phyloP scores from a whole-genome alignment of 2,329 filamentous ascomycete species.

The Anthostomella pinea region DNA sequence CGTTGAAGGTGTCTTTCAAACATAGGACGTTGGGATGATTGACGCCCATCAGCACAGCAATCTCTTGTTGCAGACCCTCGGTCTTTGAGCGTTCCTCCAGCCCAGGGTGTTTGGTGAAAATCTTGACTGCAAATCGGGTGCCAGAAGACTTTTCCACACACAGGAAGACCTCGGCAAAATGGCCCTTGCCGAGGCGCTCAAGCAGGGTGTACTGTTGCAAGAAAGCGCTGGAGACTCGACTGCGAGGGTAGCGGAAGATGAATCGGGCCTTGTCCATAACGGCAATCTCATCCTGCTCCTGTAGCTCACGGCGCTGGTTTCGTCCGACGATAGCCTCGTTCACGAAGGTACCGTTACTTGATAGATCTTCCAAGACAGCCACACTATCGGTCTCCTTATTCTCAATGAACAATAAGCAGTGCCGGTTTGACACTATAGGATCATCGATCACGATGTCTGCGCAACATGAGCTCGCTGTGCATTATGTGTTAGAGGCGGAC shows the following conservation, averaged over 20 bases:
- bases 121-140: constrained; percentile 84
- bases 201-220: constrained; percentile 80
- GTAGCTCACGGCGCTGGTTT: constrained; percentile 84
- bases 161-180: constrained; percentile 91
- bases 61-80: constrained; percentile 89
- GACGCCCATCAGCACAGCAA: constrained; percentile 95
- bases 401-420: constrained; percentile 66
- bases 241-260: constrained; percentile 85
- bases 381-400: constrained; percentile 57
- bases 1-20: constrained; percentile 92
- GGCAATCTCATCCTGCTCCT: constrained; percentile 87
- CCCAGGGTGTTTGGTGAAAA: constrained; percentile 84
- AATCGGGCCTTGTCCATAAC: constrained; percentile 83
- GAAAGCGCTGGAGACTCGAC: constrained; percentile 72
- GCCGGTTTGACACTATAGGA: constrained; percentile 82
- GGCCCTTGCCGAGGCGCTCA: constrained; percentile 86
- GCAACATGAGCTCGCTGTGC: constrained; percentile 12
- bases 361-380: constrained; percentile 87
- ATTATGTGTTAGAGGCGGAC: constrained; percentile 3
- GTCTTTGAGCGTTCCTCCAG: constrained; percentile 79
- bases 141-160: constrained; percentile 85
- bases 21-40: constrained; percentile 91
- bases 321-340: constrained; percentile 89
- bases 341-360: constrained; percentile 93
- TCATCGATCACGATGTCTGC: constrained; percentile 71